Percentiles rank a stretch among this genome's conserved stretches.
phyloP scores from a whole-genome alignment of 2,329 filamentous ascomycete genomes.

The Didymella arachidicola region DNA sequence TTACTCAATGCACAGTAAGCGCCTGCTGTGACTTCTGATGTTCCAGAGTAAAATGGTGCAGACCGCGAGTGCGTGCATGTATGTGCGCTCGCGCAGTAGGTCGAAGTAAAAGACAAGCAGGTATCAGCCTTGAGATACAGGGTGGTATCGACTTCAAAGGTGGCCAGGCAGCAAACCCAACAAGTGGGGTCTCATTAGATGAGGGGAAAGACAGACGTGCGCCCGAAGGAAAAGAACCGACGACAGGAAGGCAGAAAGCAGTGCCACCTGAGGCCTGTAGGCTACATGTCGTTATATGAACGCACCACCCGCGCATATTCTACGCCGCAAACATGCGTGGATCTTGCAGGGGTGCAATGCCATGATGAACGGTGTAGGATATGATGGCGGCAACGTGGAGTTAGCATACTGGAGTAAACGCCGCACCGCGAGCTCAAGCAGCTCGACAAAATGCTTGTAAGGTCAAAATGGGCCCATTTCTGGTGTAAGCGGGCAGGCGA shows the following conservation, averaged over 20 bases:
- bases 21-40: constrained; percentile 19
- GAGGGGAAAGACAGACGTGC: constrained; percentile 30
- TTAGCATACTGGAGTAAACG: constrained; percentile 12
- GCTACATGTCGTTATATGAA: constrained; percentile 44
- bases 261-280: constrained; percentile 45
- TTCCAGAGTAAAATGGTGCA: constrained; percentile 9
- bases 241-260: constrained; percentile 35
- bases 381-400: constrained; percentile 19
- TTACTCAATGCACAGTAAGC: constrained; percentile 19
- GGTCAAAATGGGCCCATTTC: constrained; percentile 10
- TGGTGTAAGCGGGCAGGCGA: constrained; percentile 10
- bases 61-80: constrained; percentile 6
- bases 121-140: constrained; percentile 15
- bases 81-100: constrained; percentile 1
- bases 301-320: constrained; percentile 36
- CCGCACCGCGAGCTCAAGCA: constrained; percentile 7
- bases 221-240: constrained; percentile 31
- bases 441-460: constrained; percentile 16
- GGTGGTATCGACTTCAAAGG: constrained; percentile 15
- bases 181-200: constrained; percentile 24
- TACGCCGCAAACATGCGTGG: constrained; percentile 33
- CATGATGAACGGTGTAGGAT: constrained; percentile 6
- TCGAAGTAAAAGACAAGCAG: constrained; percentile 7
- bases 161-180: constrained; percentile 28
- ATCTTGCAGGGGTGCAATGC: constrained; percentile 14